These are phyloP conservation scores for Ceratobasidium sp. DNA, from an alignment of 1,284 basidiomycete genomes.

Conservation along the genomic window DNA sequence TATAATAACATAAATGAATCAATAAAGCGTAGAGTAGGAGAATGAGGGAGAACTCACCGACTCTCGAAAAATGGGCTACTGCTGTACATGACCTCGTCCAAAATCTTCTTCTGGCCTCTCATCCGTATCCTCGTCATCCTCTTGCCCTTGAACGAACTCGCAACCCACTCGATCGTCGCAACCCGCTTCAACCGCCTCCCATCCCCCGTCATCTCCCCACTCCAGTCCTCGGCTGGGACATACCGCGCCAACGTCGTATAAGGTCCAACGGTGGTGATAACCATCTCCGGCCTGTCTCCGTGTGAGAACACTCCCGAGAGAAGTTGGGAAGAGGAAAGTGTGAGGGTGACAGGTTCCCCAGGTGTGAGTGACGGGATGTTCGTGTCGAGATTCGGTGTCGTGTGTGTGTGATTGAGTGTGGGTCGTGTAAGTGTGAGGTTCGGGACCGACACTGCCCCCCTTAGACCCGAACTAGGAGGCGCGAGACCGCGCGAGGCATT, in stretches of 20 bases:
- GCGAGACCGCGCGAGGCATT: not conserved
- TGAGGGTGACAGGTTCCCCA: slow-evolving; percentile 21
- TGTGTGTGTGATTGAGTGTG: not conserved
- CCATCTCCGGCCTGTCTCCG: slow-evolving; percentile 25
- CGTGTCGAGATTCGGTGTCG: not conserved
- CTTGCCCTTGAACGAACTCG: slow-evolving; percentile 38
- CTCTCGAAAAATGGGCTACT: slow-evolving; percentile 35
- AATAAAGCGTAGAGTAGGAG: not conserved
- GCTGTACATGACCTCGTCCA: slow-evolving; percentile 39
- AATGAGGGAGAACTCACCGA: not conserved
- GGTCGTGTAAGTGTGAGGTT: slow-evolving; percentile 15
- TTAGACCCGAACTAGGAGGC: not conserved
- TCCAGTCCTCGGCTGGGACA: slow-evolving; percentile 19
- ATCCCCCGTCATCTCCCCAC: not conserved
- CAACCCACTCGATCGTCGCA: slow-evolving; percentile 35
- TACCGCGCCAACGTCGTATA: slow-evolving; percentile 36
- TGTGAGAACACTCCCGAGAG: slow-evolving; percentile 36
- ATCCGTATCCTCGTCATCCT: slow-evolving; percentile 24
- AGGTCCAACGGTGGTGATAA: slow-evolving; percentile 32
- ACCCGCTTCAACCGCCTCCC: slow-evolving; percentile 17
- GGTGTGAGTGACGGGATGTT: not conserved
- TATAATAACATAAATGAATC: not conserved
- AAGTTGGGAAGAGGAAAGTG: not conserved
- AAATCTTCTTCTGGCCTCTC: slow-evolving; percentile 35
- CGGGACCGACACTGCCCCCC: slow-evolving; percentile 15